phyloP scores from a whole-genome alignment of 208 protist species.

The Sergeia podlipaevii region DNA sequence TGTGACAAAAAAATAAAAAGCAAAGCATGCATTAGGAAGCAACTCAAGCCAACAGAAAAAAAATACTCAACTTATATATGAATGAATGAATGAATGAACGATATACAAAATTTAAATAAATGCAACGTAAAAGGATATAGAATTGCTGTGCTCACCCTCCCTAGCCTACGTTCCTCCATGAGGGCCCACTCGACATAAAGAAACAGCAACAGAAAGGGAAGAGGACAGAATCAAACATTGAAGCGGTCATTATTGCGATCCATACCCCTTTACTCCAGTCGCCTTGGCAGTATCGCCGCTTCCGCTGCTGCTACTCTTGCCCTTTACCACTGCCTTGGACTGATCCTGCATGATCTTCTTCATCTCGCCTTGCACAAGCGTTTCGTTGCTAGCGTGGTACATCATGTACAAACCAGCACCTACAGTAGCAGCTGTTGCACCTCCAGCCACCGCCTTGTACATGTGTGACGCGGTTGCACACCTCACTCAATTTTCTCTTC shows the following conservation, averaged over 20 bases:
- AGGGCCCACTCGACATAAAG: not conserved
- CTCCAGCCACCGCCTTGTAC: conserved; percentile 17
- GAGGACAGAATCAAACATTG: not conserved
- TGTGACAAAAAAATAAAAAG: too few relatives aligned
- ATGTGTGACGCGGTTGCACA: conserved; percentile 9
- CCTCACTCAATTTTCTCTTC: too few relatives aligned
- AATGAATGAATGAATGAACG: too few relatives aligned
- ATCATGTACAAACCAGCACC: conserved; percentile 20
- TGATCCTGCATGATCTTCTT: conserved; percentile 3
- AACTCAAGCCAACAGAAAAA: too few relatives aligned
- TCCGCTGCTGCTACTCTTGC: conserved; percentile 7
- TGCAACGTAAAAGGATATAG: too few relatives aligned
- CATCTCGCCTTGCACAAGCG: conserved; percentile 16
- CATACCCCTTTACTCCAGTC: too few relatives aligned
- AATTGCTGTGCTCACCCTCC: not conserved
- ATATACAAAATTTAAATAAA: too few relatives aligned
- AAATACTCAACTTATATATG: too few relatives aligned
- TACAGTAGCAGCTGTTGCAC: conserved; percentile 16
- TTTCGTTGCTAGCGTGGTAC: conserved; percentile 26
- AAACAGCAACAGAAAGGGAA: not conserved
- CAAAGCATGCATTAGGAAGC: too few relatives aligned
- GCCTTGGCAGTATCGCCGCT: too few relatives aligned
- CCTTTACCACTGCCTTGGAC: not conserved
- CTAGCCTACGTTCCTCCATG: not conserved
- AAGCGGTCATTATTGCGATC: not conserved